A percentile compares a stretch with the other conserved stretches of the same genome.
Conservation (phyloP, 805 yeast species). For the Candida qinlingensis region DNA sequence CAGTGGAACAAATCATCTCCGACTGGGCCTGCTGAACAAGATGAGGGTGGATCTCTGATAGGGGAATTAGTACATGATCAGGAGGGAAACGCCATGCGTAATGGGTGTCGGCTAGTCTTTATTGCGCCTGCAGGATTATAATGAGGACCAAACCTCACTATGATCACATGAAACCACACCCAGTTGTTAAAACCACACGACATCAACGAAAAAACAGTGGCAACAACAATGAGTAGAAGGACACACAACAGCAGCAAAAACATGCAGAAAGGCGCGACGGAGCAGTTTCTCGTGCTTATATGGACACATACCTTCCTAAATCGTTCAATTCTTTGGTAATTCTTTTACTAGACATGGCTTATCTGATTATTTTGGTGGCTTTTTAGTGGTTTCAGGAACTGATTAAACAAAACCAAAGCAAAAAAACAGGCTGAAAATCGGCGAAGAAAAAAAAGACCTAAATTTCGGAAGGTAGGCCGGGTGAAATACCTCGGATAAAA, state of each 20-base stretch:
- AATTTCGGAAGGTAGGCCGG: too few species aligned
- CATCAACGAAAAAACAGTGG: not conserved
- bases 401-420: not conserved
- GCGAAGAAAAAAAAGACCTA: not conserved
- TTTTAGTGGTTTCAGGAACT: not conserved
- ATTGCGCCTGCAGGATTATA: not conserved
- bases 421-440: not conserved
- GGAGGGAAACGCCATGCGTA: not conserved
- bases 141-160: not conserved
- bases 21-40: slow-evolving; percentile 98
- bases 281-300: too few species aligned
- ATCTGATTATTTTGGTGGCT: not conserved
- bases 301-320: slow-evolving; percentile 74
- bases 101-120: not conserved
- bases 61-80: slow-evolving; percentile 17
- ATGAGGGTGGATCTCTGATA: slow-evolving; percentile 92
- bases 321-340: slow-evolving; percentile 93
- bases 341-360: slow-evolving; percentile 69
- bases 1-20: slow-evolving; percentile 98
- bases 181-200: not conserved
- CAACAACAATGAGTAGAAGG: not conserved
- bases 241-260: not conserved
- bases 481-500: too few species aligned
- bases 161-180: not conserved
- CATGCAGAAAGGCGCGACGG: not conserved